Conservation (phyloP, 2,329 filamentous ascomycete species). For the Pleurostoma richardsiae region DNA sequence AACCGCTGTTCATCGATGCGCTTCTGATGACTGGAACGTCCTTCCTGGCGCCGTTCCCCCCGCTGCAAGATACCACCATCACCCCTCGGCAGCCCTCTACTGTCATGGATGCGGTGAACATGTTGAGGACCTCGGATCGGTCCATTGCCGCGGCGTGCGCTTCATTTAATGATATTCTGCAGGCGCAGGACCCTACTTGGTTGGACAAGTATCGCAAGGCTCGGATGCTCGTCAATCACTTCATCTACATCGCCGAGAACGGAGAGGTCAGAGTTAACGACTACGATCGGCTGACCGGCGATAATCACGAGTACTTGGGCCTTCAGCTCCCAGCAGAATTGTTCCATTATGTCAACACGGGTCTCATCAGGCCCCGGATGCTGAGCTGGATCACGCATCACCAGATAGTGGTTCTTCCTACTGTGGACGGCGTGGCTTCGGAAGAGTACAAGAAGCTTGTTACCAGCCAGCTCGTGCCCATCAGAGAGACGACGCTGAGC, state of each 20-base stretch:
- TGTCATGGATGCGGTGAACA: slow-evolving; percentile 71
- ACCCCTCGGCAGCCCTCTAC: slow-evolving; percentile 52
- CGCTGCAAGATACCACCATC: slow-evolving; percentile 57
- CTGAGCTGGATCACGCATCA: slow-evolving; percentile 78
- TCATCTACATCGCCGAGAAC: slow-evolving; percentile 72
- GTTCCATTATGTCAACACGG: slow-evolving; percentile 82
- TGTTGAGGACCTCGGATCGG: slow-evolving; percentile 67
- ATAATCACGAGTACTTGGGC: slow-evolving; percentile 88
- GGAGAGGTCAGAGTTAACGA: slow-evolving; percentile 75
- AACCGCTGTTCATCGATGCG: slow-evolving; percentile 77
- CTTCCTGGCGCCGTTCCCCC: slow-evolving; percentile 75
- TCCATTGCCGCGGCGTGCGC: slow-evolving; percentile 69
- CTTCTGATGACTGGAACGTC: slow-evolving; percentile 78
- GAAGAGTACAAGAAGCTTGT: slow-evolving; percentile 78
- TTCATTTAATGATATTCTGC: slow-evolving; percentile 74
- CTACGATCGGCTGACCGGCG: slow-evolving; percentile 67
- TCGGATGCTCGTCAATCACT: slow-evolving; percentile 80
- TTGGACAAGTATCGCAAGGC: slow-evolving; percentile 83
- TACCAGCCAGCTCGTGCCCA: slow-evolving; percentile 64
- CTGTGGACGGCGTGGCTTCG: slow-evolving; percentile 76
- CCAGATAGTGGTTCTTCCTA: slow-evolving; percentile 74
- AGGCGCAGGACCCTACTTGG: slow-evolving; percentile 68
- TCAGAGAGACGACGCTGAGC: slow-evolving; percentile 72
- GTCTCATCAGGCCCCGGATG: slow-evolving; percentile 72
- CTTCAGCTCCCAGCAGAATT: slow-evolving; percentile 84